These are phyloP conservation scores for Leccinum ponderosum DNA, from an alignment of 1,284 basidiomycete genomes.

Conservation along the genomic window DNA sequence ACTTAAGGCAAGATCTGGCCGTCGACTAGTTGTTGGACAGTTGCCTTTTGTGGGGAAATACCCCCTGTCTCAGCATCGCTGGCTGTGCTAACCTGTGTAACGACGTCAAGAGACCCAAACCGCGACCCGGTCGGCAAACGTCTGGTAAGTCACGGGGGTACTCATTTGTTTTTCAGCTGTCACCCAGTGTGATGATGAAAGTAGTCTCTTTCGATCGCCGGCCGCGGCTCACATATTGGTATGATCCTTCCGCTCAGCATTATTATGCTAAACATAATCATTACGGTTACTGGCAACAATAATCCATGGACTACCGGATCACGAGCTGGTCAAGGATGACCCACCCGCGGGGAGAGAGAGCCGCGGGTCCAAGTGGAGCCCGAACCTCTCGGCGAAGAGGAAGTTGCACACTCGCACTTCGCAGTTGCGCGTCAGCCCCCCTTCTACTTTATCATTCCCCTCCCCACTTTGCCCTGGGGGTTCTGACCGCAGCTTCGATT, in stretches of 20 bases:
- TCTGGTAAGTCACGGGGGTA: neutral
- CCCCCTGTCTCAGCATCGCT: neutral
- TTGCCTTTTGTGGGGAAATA: constrained; percentile 4
- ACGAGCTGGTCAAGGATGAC: neutral
- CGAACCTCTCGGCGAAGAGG: neutral
- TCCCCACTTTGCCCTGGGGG: neutral
- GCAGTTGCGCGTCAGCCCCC: neutral
- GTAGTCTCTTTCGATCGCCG: neutral
- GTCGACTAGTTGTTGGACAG: no score
- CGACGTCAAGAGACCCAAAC: neutral
- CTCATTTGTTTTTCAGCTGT: neutral
- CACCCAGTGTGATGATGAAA: neutral
- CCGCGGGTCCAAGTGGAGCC: neutral
- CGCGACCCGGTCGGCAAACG: neutral
- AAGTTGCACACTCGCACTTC: neutral
- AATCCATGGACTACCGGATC: neutral
- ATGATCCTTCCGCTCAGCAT: neutral
- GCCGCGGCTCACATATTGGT: neutral
- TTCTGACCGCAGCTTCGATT: constrained; percentile 3
- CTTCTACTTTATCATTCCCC: neutral
- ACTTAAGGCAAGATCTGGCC: no score
- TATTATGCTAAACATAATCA: neutral
- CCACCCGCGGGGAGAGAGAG: neutral
- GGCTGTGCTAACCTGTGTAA: neutral
- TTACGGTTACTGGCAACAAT: neutral